A percentile compares a stretch with the other conserved stretches of the same genome.
Evolutionary conservation across 768 basidiomycete genomes (phyloP).

Genomic region (Russula olivacea): DNA sequence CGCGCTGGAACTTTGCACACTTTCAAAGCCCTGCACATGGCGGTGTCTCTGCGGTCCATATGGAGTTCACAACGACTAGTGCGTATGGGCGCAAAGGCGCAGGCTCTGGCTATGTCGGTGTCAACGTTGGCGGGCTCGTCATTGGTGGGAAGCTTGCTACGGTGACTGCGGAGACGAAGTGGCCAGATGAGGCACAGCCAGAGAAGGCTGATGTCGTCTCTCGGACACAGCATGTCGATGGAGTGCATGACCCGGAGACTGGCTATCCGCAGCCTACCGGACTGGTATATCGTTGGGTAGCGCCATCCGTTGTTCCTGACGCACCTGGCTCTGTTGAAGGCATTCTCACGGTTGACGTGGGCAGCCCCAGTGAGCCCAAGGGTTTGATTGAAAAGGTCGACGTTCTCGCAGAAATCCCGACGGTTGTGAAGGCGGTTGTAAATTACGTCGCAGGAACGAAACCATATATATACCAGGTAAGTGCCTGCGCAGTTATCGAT

Average conservation of each 20-base stretch:
- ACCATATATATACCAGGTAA: slow-evolving; percentile 89
- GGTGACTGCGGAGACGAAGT: slow-evolving; percentile 76
- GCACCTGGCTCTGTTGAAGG: slow-evolving; percentile 52
- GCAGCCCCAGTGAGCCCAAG: slow-evolving; percentile 49
- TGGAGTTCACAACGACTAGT: slow-evolving; percentile 90
- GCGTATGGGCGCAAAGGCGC: slow-evolving; percentile 71
- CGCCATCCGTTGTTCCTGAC: slow-evolving; percentile 51
- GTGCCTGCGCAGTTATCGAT: slow-evolving; percentile 27
- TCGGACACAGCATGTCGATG: slow-evolving; percentile 56
- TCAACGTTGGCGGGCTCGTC: slow-evolving; percentile 83
- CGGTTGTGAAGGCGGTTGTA: slow-evolving; percentile 85
- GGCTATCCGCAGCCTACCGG: slow-evolving; percentile 69
- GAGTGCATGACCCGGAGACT: slow-evolving; percentile 67
- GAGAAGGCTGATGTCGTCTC: slow-evolving; percentile 51
- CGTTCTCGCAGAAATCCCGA: slow-evolving; percentile 90
- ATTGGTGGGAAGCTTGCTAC: slow-evolving; percentile 68
- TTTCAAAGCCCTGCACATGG: slow-evolving; percentile 75
- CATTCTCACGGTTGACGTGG: slow-evolving; percentile 51
- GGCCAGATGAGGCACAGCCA: slow-evolving; percentile 52
- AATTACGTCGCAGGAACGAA: slow-evolving; percentile 91
- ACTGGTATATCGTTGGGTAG: slow-evolving; percentile 74
- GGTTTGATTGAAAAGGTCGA: slow-evolving; percentile 92
- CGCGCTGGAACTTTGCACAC: slow-evolving; percentile 91
- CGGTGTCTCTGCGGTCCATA: slow-evolving; percentile 82
- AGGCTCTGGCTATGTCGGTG: slow-evolving; percentile 76